These are phyloP conservation scores for Galerina sulciceps DNA, from an alignment of 768 basidiomycete species.

Conservation along the genomic window DNA sequence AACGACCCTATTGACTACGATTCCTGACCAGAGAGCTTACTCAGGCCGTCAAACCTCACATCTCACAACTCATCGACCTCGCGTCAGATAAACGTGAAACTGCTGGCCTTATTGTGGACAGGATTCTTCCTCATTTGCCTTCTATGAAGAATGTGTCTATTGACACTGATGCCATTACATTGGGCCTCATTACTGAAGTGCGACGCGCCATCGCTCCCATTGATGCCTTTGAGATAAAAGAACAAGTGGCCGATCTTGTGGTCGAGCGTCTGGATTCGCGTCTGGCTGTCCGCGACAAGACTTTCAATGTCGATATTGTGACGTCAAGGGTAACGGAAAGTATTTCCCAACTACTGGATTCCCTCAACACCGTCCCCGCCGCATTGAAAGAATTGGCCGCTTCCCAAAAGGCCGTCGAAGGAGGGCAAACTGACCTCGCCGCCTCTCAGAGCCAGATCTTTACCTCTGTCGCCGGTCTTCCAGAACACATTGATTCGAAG, in stretches of 20 bases:
- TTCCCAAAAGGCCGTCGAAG: constrained; percentile 43
- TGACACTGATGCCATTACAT: constrained; percentile 60
- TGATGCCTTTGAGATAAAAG: constrained; percentile 87
- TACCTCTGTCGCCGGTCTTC: constrained; percentile 49
- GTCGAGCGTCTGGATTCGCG: constrained; percentile 85
- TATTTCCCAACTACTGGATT: constrained; percentile 39
- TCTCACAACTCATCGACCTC: constrained; percentile 86
- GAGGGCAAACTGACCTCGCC: constrained; percentile 41
- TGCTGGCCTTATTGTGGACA: constrained; percentile 77
- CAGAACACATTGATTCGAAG: constrained; percentile 47
- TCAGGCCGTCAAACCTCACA: constrained; percentile 88
- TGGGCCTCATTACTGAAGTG: constrained; percentile 70
- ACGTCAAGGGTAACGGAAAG: constrained; percentile 59
- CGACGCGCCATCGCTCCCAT: constrained; percentile 74
- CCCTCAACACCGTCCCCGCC: constrained; percentile 36
- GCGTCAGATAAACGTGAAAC: constrained; percentile 90
- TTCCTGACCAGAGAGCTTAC: constrained; percentile 73
- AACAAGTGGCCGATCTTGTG: constrained; percentile 87
- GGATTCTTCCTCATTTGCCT: constrained; percentile 69
- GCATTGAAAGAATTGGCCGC: constrained; percentile 45
- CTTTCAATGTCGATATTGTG: constrained; percentile 64
- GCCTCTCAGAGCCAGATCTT: constrained; percentile 44
- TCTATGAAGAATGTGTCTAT: constrained; percentile 38
- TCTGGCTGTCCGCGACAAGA: constrained; percentile 75
- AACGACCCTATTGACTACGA: constrained; percentile 80